Evolutionary conservation across 2,329 filamentous ascomycete species (phyloP), one percentile per base, ranked within the genome.

Genomic region (Chaetomium sp.): DNA sequence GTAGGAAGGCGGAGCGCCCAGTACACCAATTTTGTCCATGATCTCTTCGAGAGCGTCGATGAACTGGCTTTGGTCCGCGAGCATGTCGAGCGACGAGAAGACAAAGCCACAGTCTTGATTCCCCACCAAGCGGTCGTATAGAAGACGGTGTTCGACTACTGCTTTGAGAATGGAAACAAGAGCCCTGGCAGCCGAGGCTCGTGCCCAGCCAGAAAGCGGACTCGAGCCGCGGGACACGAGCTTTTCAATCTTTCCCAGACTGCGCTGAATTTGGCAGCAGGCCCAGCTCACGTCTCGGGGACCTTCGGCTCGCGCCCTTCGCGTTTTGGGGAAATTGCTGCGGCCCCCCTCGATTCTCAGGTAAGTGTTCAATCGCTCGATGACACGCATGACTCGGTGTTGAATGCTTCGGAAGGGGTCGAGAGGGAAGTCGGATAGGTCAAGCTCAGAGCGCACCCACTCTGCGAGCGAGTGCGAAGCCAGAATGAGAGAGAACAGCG

Each of bases 391-490:
- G 9, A 76, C 71, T 7, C 78, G 75, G 58, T 76, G 74, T 42
- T 74, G 71, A 14, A 81, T 73, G 47, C 72, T 74, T 49, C 74
- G 71, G 56, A 80, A 80, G 3, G 71, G 71, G 58, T 79, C 74
- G 42, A 72, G 73, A 37, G 76, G 68, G 32, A 69, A 68, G 55
- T 78, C 76, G 47, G 69, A 66, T 2, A 78, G 70, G n/a, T 69
- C 68, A 53, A 77, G 71, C 7, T 73, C 68, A 12, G 73, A 72
- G 46, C 75, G 70, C 56, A 82, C 77, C 68, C 79, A 77, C 51
- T 77, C 70, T 64, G 82, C 79, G 67, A 82, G 76, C 42, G 76
- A 74, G 64, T 79, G 72, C 61, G 81, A 80, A 58, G 75, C 72
- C 27, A 81, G 69, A 12, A 82, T 70, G 68, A 82, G 79, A 51